These are phyloP conservation scores for Tetrapisispora pingtungensis DNA, from an alignment of 805 yeast genomes.

Conservation along the genomic window DNA sequence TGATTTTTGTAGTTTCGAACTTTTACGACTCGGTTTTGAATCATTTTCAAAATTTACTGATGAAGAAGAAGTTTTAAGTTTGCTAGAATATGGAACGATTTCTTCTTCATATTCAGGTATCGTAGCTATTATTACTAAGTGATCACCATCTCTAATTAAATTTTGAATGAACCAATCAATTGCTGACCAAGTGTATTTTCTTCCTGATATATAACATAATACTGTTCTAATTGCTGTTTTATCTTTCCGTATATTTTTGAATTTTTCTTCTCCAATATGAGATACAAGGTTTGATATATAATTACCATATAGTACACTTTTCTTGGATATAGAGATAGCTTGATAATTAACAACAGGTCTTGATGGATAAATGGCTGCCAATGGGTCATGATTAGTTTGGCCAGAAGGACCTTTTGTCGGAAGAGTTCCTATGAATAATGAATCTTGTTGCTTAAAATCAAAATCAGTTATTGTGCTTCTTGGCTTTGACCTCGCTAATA, in stretches of 20 bases:
- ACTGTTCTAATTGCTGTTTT: conserved; percentile 33
- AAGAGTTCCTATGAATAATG: conserved; percentile 10
- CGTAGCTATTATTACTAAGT: conserved; percentile 48
- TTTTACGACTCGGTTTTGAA: neutral
- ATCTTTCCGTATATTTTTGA: neutral
- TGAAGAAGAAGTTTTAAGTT: neutral
- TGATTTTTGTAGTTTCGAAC: neutral
- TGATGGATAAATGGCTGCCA: conserved; percentile 26
- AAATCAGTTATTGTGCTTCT: conserved; percentile 18
- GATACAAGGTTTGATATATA: neutral
- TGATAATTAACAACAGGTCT: conserved; percentile 24
- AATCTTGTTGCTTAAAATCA: conserved; percentile 25
- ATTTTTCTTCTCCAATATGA: conserved; percentile 5
- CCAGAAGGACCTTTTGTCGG: neutral
- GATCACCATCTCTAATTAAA: conserved; percentile 52
- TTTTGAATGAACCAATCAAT: conserved; percentile 56
- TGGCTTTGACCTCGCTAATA: conserved; percentile 18
- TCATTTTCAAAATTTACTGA: neutral
- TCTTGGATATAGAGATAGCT: conserved; percentile 21
- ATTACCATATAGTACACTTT: conserved; percentile 12
- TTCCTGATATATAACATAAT: conserved; percentile 52
- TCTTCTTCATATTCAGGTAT: conserved; percentile 30
- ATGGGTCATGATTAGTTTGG: conserved; percentile 10
- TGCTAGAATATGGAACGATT: neutral
- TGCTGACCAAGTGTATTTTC: conserved; percentile 67